Base-by-base conservation (phyloP, 1,284 basidiomycete species). In the Cerioporus squamosus region DNA sequence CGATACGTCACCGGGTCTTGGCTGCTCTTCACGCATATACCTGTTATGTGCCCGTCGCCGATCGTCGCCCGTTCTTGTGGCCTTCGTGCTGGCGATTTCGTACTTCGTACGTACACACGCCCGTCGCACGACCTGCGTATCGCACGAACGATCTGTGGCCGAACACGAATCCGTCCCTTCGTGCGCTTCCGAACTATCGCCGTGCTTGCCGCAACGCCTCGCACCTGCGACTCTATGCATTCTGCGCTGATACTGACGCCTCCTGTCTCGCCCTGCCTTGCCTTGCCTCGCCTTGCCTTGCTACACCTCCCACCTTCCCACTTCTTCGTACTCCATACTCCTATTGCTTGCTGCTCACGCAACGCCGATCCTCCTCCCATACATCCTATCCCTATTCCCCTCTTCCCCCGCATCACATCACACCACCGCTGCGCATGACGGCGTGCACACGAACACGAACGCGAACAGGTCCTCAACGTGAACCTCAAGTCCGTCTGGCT, bases 401-500 rank as follows among this genome's bases (percentile, higher is more conserved):
- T 33, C 20, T 39, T 26, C 44, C 55, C 31, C 23, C 38, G 26
- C 20, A 47, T 42, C 22, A 1, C 33, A 36, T 36, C 12, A 36
- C 33, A 36, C 33, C 4, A 7, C 6, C 26, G 26, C 26, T 29
- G 26, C 26, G 26, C 26, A 29, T 9, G 5, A 9, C 26, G 26
- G 9, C 26, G 26, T 29, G 26, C 5, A 29, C 26, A 3, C 26
- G 26, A 29, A 29, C 26, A 29, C 26, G 3, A 2, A 44, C 55
- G 29, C 44, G 44, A 36, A 55, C 62, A 92, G 90, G 90, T 93
- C 58, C 75, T 93, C 65, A 80, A 86, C 66, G 81, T 90, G 63
- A 94, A 94, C 76, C 83, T 94, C 69, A 93, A 92, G 73, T 82
- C 90, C 20, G 84, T 81, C 42, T 94, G 88, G 84, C 79, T 91